Evolutionary conservation across 768 basidiomycete species (phyloP), one percentile per base, ranked within the genome.

Genomic region (Trametes meyenii): DNA sequence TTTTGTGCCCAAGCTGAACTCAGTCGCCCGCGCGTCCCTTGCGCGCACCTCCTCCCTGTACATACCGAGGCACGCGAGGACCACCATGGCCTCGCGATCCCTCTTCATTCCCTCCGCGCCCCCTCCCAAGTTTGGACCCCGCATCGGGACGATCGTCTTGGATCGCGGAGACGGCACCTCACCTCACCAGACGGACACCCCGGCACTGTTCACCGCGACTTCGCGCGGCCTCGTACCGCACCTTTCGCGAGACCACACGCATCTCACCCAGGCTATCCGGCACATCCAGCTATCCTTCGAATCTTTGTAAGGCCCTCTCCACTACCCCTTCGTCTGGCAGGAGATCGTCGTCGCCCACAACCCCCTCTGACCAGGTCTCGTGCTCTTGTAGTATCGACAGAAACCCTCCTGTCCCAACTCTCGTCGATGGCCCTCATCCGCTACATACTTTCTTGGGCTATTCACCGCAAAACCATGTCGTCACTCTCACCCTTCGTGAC

Each of bases 261-360:
- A 68, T 19, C 63, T 66, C 29, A 82, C 82, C 1, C 66, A 74
- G 10, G 79, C 84, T 0, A 81, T 90, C 35, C 78, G 72, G 59
- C 90, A 88, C 83, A 72, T 89, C 0, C 81, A 89, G 61, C 75
- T 92, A 0, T 85, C 91, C 0, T 93, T 92, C 68, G 92, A 94
- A 74, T 81, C 86, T 19, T 94, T 93, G 92, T 93, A 73, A 83
- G 87, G 54, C n/a, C 16, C 16, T 8, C 29, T 80, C 24, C 51
- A 26, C 53, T n/a, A 45, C 54, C 45, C 24, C 35, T 51, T 62
- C 14, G 8, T 12, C n/a, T 36, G 40, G 58, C 38, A 45, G 42
- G 50, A 46, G 44, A 45, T 36, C 35, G 26, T 12, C 52, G 38
- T 53, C 57, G 36, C 19, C 24, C 48, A 38, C 29, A 55, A 45